Evolutionary conservation across 305 asterid species (phyloP).

Genomic region (Striga hermonthica): DNA sequence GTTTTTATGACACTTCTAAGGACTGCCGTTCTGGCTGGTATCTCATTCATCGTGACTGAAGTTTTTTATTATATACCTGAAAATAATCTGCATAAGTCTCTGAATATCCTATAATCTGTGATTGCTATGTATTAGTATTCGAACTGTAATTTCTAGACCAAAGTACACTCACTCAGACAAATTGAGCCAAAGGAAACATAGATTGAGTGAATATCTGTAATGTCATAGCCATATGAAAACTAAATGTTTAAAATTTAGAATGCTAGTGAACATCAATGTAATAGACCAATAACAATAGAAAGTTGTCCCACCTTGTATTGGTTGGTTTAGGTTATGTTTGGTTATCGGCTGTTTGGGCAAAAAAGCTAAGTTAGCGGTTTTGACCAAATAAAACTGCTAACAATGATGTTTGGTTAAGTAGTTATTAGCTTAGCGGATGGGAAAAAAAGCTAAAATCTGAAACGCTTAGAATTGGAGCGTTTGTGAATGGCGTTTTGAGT

Average conservation of each 20-base stretch:
- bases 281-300: background rate
- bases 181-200: background rate
- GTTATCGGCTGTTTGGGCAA: too few species aligned
- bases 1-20: too few species aligned
- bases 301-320: background rate
- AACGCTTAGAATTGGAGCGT: too few species aligned
- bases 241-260: background rate
- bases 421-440: too few species aligned
- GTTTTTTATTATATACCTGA: background rate
- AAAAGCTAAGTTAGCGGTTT: too few species aligned
- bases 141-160: background rate
- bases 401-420: too few species aligned
- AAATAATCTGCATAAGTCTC: background rate
- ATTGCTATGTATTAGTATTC: background rate
- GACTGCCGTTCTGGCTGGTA: background rate
- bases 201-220: background rate
- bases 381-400: too few species aligned
- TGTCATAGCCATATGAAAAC: background rate
- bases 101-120: background rate
- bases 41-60: background rate
- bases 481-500: too few species aligned
- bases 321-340: background rate
- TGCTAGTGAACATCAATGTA: background rate
- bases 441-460: too few species aligned
- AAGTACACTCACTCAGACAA: too few species aligned